Evolutionary conservation across 2,329 filamentous ascomycete genomes (phyloP).

Genomic region (Gremmenia infestans): DNA sequence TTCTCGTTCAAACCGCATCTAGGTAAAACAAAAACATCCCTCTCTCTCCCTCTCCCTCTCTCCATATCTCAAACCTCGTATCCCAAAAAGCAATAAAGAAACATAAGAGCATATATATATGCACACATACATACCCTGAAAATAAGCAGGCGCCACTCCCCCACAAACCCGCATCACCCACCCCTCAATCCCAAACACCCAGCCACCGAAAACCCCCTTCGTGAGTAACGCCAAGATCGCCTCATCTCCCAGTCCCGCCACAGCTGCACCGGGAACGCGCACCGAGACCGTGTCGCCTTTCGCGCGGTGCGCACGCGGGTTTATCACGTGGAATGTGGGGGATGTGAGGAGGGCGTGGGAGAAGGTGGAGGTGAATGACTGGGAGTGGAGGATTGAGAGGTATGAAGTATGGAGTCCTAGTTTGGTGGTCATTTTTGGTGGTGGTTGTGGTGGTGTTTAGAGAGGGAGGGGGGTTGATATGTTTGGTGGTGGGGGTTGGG

Average conservation of each 20-base stretch:
- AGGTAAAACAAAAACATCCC: too few relatives aligned
- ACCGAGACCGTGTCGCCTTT: not conserved
- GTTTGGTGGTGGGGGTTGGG: too few relatives aligned
- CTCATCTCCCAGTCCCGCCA: not conserved
- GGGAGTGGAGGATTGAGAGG: not conserved
- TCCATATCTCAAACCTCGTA: too few relatives aligned
- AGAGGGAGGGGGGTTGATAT: too few relatives aligned
- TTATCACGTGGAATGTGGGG: not conserved
- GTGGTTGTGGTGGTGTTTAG: too few relatives aligned
- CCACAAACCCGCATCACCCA: not conserved
- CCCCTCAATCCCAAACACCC: not conserved
- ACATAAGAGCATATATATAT: too few relatives aligned
- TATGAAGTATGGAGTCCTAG: not conserved
- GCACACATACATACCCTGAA: not conserved
- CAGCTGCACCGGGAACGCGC: not conserved
- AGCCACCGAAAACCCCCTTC: conserved; percentile 2
- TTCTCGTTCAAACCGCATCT: too few relatives aligned
- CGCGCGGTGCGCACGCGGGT: not conserved
- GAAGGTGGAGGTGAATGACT: not conserved
- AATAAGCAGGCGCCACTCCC: not conserved
- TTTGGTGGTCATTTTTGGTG: too few relatives aligned
- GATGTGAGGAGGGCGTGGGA: not conserved
- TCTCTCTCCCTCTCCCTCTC: too few relatives aligned
- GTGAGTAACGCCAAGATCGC: too few relatives aligned
- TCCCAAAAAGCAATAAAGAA: too few relatives aligned